phyloP scores from a whole-genome alignment of 176 grass and related monocot species.

The Urochloa ruziziensis region DNA sequence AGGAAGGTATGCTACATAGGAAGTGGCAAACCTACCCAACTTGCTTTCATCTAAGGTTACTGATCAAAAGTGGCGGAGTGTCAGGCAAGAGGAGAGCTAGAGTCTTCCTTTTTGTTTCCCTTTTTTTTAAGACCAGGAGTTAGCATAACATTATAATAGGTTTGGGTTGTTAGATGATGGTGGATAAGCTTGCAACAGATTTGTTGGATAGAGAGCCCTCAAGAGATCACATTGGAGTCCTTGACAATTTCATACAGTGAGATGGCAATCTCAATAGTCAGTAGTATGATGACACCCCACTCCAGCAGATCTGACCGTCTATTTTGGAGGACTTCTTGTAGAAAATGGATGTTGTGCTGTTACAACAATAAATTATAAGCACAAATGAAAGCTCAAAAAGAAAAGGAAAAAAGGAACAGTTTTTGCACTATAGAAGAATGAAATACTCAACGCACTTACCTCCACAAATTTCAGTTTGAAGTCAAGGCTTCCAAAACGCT shows the following conservation, averaged over 20 bases:
- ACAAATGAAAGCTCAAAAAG: neutral
- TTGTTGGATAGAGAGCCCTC: slow-evolving; percentile 24
- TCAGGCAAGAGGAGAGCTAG: neutral
- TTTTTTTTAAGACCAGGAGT: neutral
- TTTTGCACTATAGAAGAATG: slow-evolving; percentile 14
- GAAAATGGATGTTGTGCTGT: slow-evolving; percentile 96
- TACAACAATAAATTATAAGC: slow-evolving; percentile 35
- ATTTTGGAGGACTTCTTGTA: slow-evolving; percentile 96
- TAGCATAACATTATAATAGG: neutral
- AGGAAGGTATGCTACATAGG: neutral
- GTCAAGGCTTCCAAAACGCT: slow-evolving; percentile 89
- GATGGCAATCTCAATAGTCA: slow-evolving; percentile 76
- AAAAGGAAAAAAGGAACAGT: neutral
- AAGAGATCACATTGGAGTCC: slow-evolving; percentile 67
- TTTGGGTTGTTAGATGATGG: neutral
- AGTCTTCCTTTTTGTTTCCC: neutral
- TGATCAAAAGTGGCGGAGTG: neutral
- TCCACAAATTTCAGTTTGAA: slow-evolving; percentile 97
- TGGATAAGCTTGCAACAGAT: neutral
- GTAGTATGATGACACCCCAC: slow-evolving; percentile 78
- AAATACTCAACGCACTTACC: slow-evolving; percentile 40
- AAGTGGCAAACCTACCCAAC: neutral
- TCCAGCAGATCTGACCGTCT: slow-evolving; percentile 80
- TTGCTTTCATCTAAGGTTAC: slow-evolving; percentile 31
- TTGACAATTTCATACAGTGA: slow-evolving; percentile 79